Conservation (phyloP, 2,329 filamentous ascomycete species). For the Sordariomycetes sp. region DNA sequence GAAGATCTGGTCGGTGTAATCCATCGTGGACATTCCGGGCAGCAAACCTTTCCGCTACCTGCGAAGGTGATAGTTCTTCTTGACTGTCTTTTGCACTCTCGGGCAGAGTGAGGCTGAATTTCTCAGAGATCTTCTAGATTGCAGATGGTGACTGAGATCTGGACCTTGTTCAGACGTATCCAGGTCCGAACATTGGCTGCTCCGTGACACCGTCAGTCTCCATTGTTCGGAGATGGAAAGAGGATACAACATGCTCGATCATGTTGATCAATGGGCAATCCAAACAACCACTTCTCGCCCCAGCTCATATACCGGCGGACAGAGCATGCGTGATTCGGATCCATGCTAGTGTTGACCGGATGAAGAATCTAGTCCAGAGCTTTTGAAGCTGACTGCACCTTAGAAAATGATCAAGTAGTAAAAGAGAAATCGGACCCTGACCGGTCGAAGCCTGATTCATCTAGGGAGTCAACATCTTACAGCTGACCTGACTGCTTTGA, state of each 20-base stretch:
- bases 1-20: not conserved
- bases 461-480: no score
- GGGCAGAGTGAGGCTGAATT: no score
- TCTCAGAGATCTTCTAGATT: not conserved
- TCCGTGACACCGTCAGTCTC: not conserved
- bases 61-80: not conserved
- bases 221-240: not conserved
- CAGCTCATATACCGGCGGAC: not conserved
- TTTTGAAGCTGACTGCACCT: no score
- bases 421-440: no score
- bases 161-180: slow-evolving; percentile 1
- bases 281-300: not conserved
- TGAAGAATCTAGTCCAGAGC: no score
- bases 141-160: not conserved
- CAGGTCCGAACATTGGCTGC: not conserved
- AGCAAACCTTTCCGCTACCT: not conserved
- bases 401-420: no score
- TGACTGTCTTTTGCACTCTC: not conserved
- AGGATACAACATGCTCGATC: not conserved
- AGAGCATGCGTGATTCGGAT: not conserved
- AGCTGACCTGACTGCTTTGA: no score
- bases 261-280: not conserved
- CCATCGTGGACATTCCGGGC: not conserved
- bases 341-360: no score
- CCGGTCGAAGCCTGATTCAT: no score